Percentiles rank a stretch among this genome's conserved stretches.
phyloP scores from a whole-genome alignment of 2,329 filamentous ascomycete genomes.

The Gaeumannomyces tritici region DNA sequence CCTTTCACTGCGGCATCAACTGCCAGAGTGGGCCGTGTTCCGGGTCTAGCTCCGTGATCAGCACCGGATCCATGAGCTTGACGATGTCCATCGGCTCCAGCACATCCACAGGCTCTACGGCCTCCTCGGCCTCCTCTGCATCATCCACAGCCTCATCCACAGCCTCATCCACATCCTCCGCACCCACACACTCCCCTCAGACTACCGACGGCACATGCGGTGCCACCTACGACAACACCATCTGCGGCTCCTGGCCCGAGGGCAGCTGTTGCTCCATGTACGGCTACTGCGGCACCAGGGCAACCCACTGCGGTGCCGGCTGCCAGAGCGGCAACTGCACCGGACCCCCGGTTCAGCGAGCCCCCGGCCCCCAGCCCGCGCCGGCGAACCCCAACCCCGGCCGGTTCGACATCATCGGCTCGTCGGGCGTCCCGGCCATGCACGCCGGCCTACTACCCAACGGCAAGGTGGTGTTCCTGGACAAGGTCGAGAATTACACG shows the following conservation, averaged over 20 bases:
- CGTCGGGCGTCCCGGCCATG: conserved; percentile 5
- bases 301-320: conserved; percentile 1
- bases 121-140: background rate
- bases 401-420: background rate
- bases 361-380: conserved; percentile 5
- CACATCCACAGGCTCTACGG: background rate
- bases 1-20: background rate
- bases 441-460: conserved; percentile 6
- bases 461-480: conserved; percentile 5
- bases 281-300: background rate
- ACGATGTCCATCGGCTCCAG: background rate
- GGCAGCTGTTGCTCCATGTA: conserved; percentile 5
- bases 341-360: background rate
- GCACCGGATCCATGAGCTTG: background rate
- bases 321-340: conserved; percentile 5
- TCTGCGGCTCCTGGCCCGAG: conserved; percentile 1
- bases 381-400: conserved; percentile 3
- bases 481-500: conserved; percentile 5
- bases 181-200: background rate
- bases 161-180: background rate
- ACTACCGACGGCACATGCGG: conserved; percentile 3
- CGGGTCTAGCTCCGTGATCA: background rate
- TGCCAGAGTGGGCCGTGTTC: conserved; percentile 1
- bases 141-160: background rate
- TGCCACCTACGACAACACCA: background rate